Base-by-base conservation (phyloP, 2,329 filamentous ascomycete genomes). In the Pestalotiopsis sp. region DNA sequence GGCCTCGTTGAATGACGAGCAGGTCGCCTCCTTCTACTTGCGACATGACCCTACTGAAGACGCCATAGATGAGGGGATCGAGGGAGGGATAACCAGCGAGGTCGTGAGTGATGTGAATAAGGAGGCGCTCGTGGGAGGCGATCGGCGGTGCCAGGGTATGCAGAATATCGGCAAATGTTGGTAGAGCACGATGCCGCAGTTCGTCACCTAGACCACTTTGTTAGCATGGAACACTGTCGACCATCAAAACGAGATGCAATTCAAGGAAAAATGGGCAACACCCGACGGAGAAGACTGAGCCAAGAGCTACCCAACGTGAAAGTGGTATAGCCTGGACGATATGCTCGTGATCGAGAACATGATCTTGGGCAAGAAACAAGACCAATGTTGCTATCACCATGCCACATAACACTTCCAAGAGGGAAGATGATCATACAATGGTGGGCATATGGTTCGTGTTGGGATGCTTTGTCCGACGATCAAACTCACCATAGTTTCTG, bases 61-160 rank as follows among this genome's bases (percentile, higher is more conserved):
- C 94, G 68, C 88, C 88, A 82, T 98, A 94, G 75, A 98, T 93
- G 67, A 98, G 88, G 20, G 95, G 94, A 78, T 98, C 95, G 74
- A 99, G 90, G 20, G 94, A 95, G 2, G 96, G 96, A 79, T 99
- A 99, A 74, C 94, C 94, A 73, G 94, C 91, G 58, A 99, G 89
- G 80, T 98, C 96, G 84, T 99, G 96, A 9, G 95, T 97, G 72
- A 96, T 97, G 83, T 99, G 96, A 75, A 99, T 98, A 76, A 97
- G 92, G 7, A 99, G 92, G 64, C 95, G 93, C 82, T 99, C 96
- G 82, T 99, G 96, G 9, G 95, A 96, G 67, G 94, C 95, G 77
- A 99, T 99, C 12, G 96, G 96, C 60, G 96, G 96, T 0, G 96
- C 96, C 72, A 99, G 91, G 31, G 95, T 98, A 80, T 98, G 93